Conservation (phyloP, 768 basidiomycete species). For the Serendipita vermifera region DNA sequence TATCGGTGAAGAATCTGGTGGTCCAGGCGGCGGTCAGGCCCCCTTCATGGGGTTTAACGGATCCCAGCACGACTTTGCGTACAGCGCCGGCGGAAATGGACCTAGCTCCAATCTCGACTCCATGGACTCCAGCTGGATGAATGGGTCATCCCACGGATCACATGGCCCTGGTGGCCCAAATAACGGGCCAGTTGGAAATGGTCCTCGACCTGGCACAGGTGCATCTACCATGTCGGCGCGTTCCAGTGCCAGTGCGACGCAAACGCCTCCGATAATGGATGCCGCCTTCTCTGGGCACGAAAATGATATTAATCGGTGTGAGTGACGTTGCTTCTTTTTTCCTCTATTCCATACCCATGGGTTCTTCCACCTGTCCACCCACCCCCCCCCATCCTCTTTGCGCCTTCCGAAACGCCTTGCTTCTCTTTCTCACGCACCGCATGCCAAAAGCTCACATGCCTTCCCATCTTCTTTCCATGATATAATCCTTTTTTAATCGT, state of each 20-base stretch:
- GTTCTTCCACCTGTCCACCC: too few species aligned
- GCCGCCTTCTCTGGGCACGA: background rate
- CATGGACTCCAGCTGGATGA: constrained; percentile 8
- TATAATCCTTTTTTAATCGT: background rate
- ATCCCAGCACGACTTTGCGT: constrained; percentile 2
- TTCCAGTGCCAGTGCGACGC: constrained; percentile 5
- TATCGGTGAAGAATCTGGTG: constrained; percentile 5
- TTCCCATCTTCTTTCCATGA: background rate
- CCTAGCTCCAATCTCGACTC: background rate
- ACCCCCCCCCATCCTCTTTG: too few species aligned
- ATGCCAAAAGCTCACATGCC: background rate
- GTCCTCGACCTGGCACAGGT: background rate
- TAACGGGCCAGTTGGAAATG: background rate
- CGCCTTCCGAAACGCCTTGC: too few species aligned
- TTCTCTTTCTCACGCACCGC: constrained; percentile 5
- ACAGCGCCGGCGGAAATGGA: constrained; percentile 7
- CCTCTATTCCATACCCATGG: too few species aligned
- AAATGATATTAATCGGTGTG: constrained; percentile 9
- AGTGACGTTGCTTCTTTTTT: constrained; percentile 4
- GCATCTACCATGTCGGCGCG: constrained; percentile 7
- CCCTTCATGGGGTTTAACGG: constrained; percentile 2
- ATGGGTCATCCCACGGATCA: background rate
- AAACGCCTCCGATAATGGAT: constrained; percentile 5
- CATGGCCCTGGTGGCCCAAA: background rate
- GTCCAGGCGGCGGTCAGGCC: background rate